Base-by-base conservation (phyloP, 352 stramenopile genomes). In the Phytopythium montanum region DNA sequence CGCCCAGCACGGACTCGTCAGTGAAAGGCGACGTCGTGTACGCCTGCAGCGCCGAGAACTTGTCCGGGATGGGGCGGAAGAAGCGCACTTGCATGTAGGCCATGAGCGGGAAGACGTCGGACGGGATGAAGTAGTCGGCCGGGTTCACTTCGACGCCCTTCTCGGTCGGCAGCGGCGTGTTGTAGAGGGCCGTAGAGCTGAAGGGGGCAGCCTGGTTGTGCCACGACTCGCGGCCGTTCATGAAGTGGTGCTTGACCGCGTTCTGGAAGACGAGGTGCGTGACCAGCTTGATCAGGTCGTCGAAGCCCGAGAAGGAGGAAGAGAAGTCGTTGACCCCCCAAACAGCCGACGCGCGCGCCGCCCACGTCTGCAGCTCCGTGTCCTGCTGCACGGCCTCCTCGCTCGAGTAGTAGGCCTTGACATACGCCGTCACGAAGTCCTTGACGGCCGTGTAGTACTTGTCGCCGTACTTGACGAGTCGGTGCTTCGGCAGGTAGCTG, bases 171-270 rank as follows among this genome's bases (percentile, higher is more conserved):
- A 78, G 25, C 5, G 66, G 64, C 23, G 64, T 66, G 34, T 73
- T 72, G 60, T 69, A 75, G 21, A 76, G 61, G 31, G 70, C 67
- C 38, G 67, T 45, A 0, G 62, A 33, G 34, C 61, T 61, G 34
- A 66, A 79, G 2, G 70, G 70, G 26, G 68, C 61, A 1, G 59
- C 64, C 25, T 65, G 65, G 33, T 52, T 64, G 62, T 82, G 65
- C 76, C 76, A 86, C 8, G 69, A 69, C 10, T 61, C 56, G 8
- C 56, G 38, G 25, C 76, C 71, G 54, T 81, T 82, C 68, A 86
- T 79, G 26, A 69, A 68, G 41, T 83, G 69, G 64, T 86, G 73
- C 28, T 71, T 69, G 33, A 81, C 60, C 0, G 66, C 55, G 31
- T 61, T 72, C 54, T 73, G 62, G 38, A 79, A 83, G 23, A 83